Conservation (phyloP, 1,139 yeast species). For the Blastobotrys buckinghamii region DNA sequence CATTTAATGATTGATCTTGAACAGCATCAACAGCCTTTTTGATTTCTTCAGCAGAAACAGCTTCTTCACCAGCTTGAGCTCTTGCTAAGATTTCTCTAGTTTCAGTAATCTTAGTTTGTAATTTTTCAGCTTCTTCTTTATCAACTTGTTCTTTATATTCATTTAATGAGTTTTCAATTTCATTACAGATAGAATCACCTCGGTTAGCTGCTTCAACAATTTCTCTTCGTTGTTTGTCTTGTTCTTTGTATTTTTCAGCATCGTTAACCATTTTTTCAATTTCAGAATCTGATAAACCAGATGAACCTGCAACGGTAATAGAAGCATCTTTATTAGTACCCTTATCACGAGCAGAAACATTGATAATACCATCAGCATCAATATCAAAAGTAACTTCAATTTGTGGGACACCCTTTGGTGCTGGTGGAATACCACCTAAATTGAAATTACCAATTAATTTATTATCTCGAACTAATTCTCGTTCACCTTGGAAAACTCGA, state of each 20-base stretch:
- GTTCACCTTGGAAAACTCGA: constrained; percentile 99
- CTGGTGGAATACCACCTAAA: constrained; percentile 58
- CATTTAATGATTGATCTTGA: constrained; percentile 86
- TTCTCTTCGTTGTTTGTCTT: constrained; percentile 93
- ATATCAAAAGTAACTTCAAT: constrained; percentile 97
- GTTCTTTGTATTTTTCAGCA: constrained; percentile 96
- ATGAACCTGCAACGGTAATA: constrained; percentile 97
- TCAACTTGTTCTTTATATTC: constrained; percentile 94
- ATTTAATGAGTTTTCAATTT: constrained; percentile 88
- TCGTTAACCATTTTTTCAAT: constrained; percentile 98
- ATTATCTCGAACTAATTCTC: constrained; percentile 98
- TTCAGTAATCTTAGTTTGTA: constrained; percentile 66
- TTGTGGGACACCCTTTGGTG: constrained; percentile 99
- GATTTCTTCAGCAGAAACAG: constrained; percentile 71
- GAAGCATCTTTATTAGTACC: constrained; percentile 98
- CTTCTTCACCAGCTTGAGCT: constrained; percentile 85
- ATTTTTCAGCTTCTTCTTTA: constrained; percentile 79
- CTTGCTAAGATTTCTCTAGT: constrained; percentile 89
- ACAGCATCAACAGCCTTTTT: constrained; percentile 93
- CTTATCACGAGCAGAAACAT: constrained; percentile 97
- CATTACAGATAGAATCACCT: constrained; percentile 95
- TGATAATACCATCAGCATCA: constrained; percentile 98
- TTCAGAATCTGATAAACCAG: constrained; percentile 94
- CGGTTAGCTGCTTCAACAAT: constrained; percentile 94
- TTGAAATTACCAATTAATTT: constrained; percentile 98